Percentiles rank a stretch among this genome's conserved stretches.
Conservation (phyloP, 306 rosid species). For the Datisca glomerata region DNA sequence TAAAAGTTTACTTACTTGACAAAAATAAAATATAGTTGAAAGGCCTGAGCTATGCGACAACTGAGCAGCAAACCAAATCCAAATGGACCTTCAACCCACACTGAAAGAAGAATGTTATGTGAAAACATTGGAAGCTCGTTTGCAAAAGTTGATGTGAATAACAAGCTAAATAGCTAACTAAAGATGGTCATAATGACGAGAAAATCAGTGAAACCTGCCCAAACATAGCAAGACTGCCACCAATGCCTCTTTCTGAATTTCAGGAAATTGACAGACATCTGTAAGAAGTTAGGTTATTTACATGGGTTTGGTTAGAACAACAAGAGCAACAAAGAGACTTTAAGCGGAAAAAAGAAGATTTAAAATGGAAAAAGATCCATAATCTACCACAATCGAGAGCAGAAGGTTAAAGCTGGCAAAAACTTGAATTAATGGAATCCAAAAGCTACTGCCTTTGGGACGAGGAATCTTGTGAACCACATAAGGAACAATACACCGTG, state of each 20-base stretch:
- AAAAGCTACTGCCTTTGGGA: conserved; percentile 75
- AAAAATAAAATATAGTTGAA: conserved; percentile 65
- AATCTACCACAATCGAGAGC: conserved; percentile 59
- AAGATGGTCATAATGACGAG: conserved; percentile 5
- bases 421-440: conserved; percentile 89
- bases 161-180: too few species aligned
- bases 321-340: neutral
- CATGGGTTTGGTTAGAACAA: too few species aligned
- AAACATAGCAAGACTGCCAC: conserved; percentile 82
- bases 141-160: too few species aligned
- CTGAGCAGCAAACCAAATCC: conserved; percentile 89
- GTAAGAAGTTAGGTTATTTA: conserved; percentile 3
- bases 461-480: conserved; percentile 69
- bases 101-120: conserved; percentile 30
- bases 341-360: neutral
- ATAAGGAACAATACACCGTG: conserved; percentile 52
- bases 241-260: conserved; percentile 46
- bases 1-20: conserved; percentile 50
- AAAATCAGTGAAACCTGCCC: conserved; percentile 62
- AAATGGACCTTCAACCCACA: conserved; percentile 87
- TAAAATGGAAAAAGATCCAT: conserved; percentile 1
- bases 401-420: conserved; percentile 79
- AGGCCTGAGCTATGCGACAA: conserved; percentile 76
- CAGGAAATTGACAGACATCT: conserved; percentile 48
- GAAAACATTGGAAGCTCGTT: neutral